Conservation (phyloP, 805 yeast genomes). For the Candida pseudofarinosa region DNA sequence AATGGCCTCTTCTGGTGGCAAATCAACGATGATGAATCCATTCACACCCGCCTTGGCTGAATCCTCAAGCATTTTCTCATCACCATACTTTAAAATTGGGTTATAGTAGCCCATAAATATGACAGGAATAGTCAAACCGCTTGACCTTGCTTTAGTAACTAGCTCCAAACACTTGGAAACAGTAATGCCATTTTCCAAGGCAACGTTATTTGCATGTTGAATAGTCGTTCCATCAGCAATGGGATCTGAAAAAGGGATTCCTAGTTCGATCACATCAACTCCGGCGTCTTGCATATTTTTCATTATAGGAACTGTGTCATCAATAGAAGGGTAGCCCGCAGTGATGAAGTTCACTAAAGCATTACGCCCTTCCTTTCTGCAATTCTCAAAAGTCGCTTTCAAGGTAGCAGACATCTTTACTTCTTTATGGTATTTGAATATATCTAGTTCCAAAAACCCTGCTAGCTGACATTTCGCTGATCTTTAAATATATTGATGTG, state of each 20-base stretch:
- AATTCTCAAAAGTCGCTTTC: constrained; percentile 56
- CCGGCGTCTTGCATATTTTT: constrained; percentile 93
- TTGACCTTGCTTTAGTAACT: constrained; percentile 68
- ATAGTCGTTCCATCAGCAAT: constrained; percentile 99
- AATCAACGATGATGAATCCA: constrained; percentile 90
- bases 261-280: constrained; percentile 89
- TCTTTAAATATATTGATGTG: constrained; percentile 6
- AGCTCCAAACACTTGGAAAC: constrained; percentile 65
- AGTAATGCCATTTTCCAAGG: constrained; percentile 79
- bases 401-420: constrained; percentile 47
- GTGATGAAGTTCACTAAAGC: constrained; percentile 92
- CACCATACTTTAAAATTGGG: constrained; percentile 89
- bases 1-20: constrained; percentile 97
- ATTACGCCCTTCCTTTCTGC: constrained; percentile 66
- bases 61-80: constrained; percentile 71
- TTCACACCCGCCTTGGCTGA: constrained; percentile 88
- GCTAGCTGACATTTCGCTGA: too few relatives aligned
- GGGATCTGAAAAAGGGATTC: constrained; percentile 96
- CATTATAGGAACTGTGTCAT: constrained; percentile 82
- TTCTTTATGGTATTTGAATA: background rate
- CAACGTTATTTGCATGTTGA: constrained; percentile 80
- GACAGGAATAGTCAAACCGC: constrained; percentile 85
- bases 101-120: constrained; percentile 97
- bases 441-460: too few relatives aligned
- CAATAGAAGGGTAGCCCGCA: constrained; percentile 88